Base-by-base conservation (phyloP, 2,329 filamentous ascomycete genomes). In the Aspergillus luchuensis region DNA sequence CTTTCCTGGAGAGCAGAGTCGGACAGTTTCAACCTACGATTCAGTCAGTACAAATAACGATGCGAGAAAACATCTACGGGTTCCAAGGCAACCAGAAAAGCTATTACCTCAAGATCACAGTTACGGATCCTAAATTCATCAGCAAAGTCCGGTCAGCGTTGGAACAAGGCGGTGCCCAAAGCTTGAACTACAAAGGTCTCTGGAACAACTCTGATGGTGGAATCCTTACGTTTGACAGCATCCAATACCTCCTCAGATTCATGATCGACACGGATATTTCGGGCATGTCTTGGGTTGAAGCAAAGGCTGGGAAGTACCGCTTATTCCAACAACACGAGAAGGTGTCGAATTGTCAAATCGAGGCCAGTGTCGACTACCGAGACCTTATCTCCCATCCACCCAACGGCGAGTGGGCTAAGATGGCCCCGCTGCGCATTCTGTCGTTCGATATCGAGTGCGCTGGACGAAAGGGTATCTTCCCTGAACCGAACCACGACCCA, bases 361-460 rank as follows among this genome's bases (percentile, higher is more conserved):
- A 99, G 78, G 95, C 94, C 11, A 85, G 89, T 67, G 86, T 96
- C 58, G 88, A 90, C 74, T 97, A 96, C 71, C 81, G 82, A 60
- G 89, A 98, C 69, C 81, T 99, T 8, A 88, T 97, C 64, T 88
- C 95, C 8, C 94, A 98, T 76, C 87, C 91, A 52, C 88, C 93
- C 2, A 90, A 95, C 66, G 94, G 93, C 17, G 93, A 98, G 73
- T 99, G 94, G 92, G 91, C 92, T 28, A 99, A 97, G 79, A 97
- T 98, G 89, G 95, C 96, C 0, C 95, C 95, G 0, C 82, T 99
- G 3, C 88, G 95, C 63, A 90, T 97, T 50, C 79, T 99, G 49
- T 98, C 95, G 4, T 98, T 99, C 72, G 95, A 99, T 85, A 99
- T 99, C 69, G 95, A 99, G 77, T 99, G 95, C 76, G 95, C 95